A percentile compares a stretch with the other conserved stretches of the same genome.
Evolutionary conservation across 192 early-diverging fungal species (phyloP).

Genomic region (Linnemannia elongata): DNA sequence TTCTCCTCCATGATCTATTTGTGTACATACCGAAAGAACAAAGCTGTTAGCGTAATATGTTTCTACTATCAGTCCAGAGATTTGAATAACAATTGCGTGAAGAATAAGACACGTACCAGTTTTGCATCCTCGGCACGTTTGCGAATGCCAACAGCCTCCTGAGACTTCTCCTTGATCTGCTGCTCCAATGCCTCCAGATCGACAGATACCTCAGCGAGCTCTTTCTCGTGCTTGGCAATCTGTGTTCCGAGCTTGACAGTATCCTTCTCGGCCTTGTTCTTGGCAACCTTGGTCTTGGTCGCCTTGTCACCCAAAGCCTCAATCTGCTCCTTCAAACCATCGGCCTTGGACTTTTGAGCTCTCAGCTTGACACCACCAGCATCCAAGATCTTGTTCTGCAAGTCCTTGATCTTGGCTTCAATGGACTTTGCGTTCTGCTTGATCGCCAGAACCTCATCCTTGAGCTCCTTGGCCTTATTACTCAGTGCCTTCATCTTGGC

Average conservation of each 20-base stretch:
- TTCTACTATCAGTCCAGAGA: background rate
- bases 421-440: conserved; percentile 73
- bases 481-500: conserved; percentile 66
- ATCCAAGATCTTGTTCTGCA: conserved; percentile 93
- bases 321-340: conserved; percentile 84
- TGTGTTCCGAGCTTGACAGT: conserved; percentile 75
- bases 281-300: conserved; percentile 80
- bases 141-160: conserved; percentile 61
- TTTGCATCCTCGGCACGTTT: conserved; percentile 59
- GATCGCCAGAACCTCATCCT: conserved; percentile 60
- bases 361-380: conserved; percentile 91
- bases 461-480: conserved; percentile 61
- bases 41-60: background rate
- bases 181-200: conserved; percentile 74
- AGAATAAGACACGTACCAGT: conserved; percentile 42
- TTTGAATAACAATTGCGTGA: background rate
- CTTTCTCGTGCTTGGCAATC: conserved; percentile 73
- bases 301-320: conserved; percentile 74
- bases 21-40: background rate
- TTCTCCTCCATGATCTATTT: conserved; percentile 74
- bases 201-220: conserved; percentile 73
- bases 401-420: conserved; percentile 80
- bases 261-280: conserved; percentile 82
- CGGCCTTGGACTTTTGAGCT: conserved; percentile 87
- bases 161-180: conserved; percentile 69